Base-by-base conservation (phyloP, 1,139 yeast genomes). In the Lizanozyma gosingica region DNA sequence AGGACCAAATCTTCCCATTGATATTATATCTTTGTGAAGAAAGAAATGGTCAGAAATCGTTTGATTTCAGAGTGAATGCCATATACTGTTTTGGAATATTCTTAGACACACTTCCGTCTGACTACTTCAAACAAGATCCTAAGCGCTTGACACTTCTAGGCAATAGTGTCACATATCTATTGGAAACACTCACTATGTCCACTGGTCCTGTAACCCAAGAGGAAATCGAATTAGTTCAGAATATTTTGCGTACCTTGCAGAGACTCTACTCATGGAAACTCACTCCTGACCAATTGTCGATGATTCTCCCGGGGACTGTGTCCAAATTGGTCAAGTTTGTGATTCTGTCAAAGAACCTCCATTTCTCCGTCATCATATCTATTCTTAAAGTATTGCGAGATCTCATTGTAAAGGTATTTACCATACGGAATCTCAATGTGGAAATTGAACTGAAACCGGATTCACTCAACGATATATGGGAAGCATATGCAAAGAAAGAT, bases 231-330 rank as follows among this genome's bases (percentile, higher is more conserved):
- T 36, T 52, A 14, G 47, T 48, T 0, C 35, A 40, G 3, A 18
- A 36, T 1, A 43, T 52, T 2, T 38, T 62, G 3, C 34, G 40
- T 1, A 41, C 55, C 1, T 42, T 63, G 17, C 41, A 47, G 15
- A 35, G 33, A 9, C 42, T 56, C 11, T 49, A 51, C 17, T 22
- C 46, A 1, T 43, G 42, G 6, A 43, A 48, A 17, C 53, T 67
- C 4, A 42, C 60, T 2, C 33, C 64, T 1, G 62, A 60, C 16
- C 65, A 64, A 37, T 40, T 63, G n/a, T 55, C 71, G 2, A 60
- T 60, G 37, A 61, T 69, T 2, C 52, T 69, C 16, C 76, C 76
- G 1, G 75, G 75, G 1, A 48, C 65, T 3, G 51, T 60, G 0
- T 68, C 73, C 3, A 52, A 61, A 33, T 40, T 65, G 17, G 51